Evolutionary conservation across 257 asterid species (phyloP), one percentile per base, ranked within the genome.

Genomic region (Leptodermis oblonga): DNA sequence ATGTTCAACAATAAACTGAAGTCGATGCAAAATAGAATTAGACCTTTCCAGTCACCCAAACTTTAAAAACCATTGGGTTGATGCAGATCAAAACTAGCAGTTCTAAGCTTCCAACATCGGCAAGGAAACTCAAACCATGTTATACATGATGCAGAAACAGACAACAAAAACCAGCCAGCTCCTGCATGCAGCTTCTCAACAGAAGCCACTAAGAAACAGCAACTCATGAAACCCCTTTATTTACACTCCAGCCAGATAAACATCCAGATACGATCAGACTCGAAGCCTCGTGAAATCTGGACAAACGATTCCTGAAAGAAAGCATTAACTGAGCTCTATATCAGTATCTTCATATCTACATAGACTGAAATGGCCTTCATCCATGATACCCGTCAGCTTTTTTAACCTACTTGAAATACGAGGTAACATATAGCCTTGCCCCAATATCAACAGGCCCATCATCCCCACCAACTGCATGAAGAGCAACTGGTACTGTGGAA

Each of bases 401-500:
- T n/a, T n/a, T 34, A 48, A 66, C 34, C 71, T 70, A 82, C 36
- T 70, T 75, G 48, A 78, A 78, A 79, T 90, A 92, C 5, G 98
- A 90, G 77, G 87, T 74, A 54, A 85, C 36, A 68, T 81, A 90
- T 69, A 92, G 67, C 79, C 92, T 88, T 14, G 86, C 91, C 67
- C 81, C 92, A 10, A 90, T 85, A 71, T 90, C 95, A 52, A 85
- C 81, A 67, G 98, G 92, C 0, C 97, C 96, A 70, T 81, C 84
- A 48, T 86, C 97, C 58, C 96, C 97, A 61, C 96, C 95, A 5
- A 85, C 62, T 60, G 91, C 93, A 49, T 92, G 95, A 81, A 90
- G 78, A 25, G 83, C 95, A 55, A 92, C 88, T 0, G 97, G 87
- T 42, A 88, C 73, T 31, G 85, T 84, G 17, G 95, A 90, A 23